phyloP scores from a whole-genome alignment of 2,329 filamentous ascomycete species.

The Pseudopyricularia javanii region DNA sequence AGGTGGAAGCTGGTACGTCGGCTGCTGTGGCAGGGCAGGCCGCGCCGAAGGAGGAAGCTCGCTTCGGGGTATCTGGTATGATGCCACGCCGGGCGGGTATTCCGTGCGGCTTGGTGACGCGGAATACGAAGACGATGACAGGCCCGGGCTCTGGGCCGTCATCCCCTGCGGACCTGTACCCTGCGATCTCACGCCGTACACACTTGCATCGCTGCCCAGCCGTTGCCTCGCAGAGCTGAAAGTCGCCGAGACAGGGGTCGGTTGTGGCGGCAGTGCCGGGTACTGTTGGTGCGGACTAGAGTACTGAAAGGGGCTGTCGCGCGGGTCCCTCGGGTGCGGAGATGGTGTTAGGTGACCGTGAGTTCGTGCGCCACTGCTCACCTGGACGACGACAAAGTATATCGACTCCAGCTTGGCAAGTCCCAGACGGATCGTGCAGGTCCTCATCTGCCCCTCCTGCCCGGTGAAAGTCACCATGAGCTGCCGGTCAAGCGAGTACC shows the following conservation, averaged over 20 bases:
- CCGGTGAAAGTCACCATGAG: slow-evolving; percentile 43
- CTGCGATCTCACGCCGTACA: slow-evolving; percentile 13
- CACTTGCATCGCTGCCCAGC: slow-evolving; percentile 15
- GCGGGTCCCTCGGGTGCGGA: slow-evolving; percentile 26
- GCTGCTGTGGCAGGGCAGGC: slow-evolving; percentile 14
- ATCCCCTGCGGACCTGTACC: slow-evolving; percentile 18
- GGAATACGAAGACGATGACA: slow-evolving; percentile 29
- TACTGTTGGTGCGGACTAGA: slow-evolving; percentile 5
- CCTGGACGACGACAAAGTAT: slow-evolving; percentile 45
- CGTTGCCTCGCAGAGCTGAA: slow-evolving; percentile 33
- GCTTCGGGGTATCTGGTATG: slow-evolving; percentile 41
- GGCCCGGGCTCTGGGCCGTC: slow-evolving; percentile 25
- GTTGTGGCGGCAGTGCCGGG: slow-evolving; percentile 19
- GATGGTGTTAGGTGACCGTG: slow-evolving; percentile 32
- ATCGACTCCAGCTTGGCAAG: slow-evolving; percentile 49
- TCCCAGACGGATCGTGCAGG: slow-evolving; percentile 38
- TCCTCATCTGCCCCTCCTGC: slow-evolving; percentile 36
- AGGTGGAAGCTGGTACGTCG: slow-evolving; percentile 33
- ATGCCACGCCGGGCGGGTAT: slow-evolving; percentile 27
- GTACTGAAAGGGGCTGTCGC: slow-evolving; percentile 29
- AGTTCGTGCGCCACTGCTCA: slow-evolving; percentile 23
- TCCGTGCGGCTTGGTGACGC: slow-evolving; percentile 30
- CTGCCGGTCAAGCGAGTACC: slow-evolving; percentile 37
- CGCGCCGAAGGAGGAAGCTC: slow-evolving; percentile 27
- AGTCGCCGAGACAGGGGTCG: slow-evolving; percentile 30